Conservation (phyloP, 345 rosid species). For the Syzygium aqueum region DNA sequence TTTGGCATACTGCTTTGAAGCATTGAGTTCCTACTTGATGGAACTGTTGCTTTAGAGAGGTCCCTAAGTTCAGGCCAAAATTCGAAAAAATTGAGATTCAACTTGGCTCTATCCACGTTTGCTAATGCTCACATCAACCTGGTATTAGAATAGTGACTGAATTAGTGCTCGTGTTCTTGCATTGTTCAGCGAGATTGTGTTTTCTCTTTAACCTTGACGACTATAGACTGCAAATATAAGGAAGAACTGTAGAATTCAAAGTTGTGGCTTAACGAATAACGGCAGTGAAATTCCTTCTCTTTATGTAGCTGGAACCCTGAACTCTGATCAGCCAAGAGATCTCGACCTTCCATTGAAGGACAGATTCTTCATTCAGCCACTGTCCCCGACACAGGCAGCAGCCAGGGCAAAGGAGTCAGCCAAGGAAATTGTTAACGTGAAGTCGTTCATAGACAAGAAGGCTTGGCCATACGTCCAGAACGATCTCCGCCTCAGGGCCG, state of each 20-base stretch:
- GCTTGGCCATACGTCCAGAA: conserved; percentile 89
- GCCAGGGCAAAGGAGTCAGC: conserved; percentile 83
- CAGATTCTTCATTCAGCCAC: conserved; percentile 70
- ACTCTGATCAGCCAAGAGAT: conserved; percentile 87
- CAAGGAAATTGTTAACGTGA: conserved; percentile 66
- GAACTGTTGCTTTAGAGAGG: not conserved
- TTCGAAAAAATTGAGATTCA: not conserved
- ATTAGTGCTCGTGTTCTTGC: not conserved
- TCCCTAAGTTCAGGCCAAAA: not conserved
- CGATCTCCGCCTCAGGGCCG: conserved; percentile 69
- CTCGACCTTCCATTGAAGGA: conserved; percentile 34
- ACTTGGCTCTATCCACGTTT: not conserved
- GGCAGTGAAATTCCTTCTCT: not conserved
- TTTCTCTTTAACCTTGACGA: not conserved
- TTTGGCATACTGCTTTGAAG: not conserved
- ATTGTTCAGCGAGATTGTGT: not conserved
- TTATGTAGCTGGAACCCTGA: conserved; percentile 78
- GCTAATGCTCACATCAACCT: not conserved
- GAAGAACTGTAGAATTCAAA: not conserved
- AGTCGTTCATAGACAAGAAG: conserved; percentile 70
- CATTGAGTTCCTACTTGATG: not conserved
- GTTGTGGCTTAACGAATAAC: not conserved
- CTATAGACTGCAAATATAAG: not conserved
- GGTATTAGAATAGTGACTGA: not conserved
- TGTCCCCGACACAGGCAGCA: conserved; percentile 57